Percentiles rank a stretch among this genome's conserved stretches.
These are phyloP conservation scores for Tuber borchii DNA, from an alignment of 495 filamentous ascomycete species.

Conservation along the genomic window DNA sequence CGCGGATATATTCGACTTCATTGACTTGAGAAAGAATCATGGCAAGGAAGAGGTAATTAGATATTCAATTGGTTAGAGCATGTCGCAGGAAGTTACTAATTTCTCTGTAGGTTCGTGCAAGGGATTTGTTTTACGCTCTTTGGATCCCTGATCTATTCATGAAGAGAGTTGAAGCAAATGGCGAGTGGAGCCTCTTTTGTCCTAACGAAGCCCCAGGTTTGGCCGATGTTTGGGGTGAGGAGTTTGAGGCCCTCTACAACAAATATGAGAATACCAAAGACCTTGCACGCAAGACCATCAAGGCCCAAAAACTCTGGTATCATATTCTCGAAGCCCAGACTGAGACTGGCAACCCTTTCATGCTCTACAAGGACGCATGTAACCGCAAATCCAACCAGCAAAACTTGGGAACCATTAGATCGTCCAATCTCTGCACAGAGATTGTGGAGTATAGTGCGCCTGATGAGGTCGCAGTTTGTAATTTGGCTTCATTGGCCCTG, in stretches of 20 bases:
- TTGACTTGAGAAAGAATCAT: constrained; percentile 97
- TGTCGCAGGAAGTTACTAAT: neutral
- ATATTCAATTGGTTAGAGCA: neutral
- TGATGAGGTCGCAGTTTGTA: constrained; percentile 97
- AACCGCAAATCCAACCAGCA: constrained; percentile 99
- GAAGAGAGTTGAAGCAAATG: constrained; percentile 95
- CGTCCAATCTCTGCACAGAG: constrained; percentile 97
- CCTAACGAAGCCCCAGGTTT: constrained; percentile 91
- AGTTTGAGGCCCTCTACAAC: constrained; percentile 92
- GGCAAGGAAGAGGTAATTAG: constrained; percentile 81
- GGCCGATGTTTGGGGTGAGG: constrained; percentile 93
- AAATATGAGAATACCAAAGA: constrained; percentile 83
- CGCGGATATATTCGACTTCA: constrained; percentile 92
- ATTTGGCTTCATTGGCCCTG: constrained; percentile 87
- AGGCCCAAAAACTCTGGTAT: constrained; percentile 99
- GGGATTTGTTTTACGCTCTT: constrained; percentile 93
- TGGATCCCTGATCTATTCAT: constrained; percentile 99
- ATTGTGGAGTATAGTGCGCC: constrained; percentile 96
- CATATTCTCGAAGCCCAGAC: constrained; percentile 95
- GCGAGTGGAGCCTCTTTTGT: constrained; percentile 94
- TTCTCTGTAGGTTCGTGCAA: constrained; percentile 55
- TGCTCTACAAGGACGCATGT: constrained; percentile 98
- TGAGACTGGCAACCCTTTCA: constrained; percentile 97
- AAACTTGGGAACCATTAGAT: constrained; percentile 95
- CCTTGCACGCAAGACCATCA: constrained; percentile 78